Evolutionary conservation across 768 basidiomycete species (phyloP).

Genomic region (Rhizopogon rudus): DNA sequence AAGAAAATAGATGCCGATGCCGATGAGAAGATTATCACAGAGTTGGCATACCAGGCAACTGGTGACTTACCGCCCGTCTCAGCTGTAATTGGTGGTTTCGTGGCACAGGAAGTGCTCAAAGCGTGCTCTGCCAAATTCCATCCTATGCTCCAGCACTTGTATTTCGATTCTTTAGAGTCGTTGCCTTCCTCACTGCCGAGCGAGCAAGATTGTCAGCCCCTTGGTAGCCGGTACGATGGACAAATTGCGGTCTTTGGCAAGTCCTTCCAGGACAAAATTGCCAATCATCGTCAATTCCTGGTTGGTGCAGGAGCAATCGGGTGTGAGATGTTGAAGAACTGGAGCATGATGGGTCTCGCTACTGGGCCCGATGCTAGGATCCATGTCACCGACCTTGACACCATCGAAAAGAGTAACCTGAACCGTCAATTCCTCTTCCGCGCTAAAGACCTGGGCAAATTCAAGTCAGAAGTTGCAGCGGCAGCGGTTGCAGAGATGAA

Average conservation of each 20-base stretch:
- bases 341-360: slow-evolving; percentile 97
- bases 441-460: slow-evolving; percentile 91
- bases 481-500: slow-evolving; percentile 95
- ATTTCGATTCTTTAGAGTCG: slow-evolving; percentile 97
- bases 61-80: slow-evolving; percentile 88
- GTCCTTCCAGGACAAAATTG: slow-evolving; percentile 87
- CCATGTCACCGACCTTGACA: slow-evolving; percentile 95
- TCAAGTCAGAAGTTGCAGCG: slow-evolving; percentile 94
- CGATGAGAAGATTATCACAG: slow-evolving; percentile 77
- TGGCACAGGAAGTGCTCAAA: slow-evolving; percentile 97
- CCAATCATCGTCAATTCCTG: slow-evolving; percentile 88
- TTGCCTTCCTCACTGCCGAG: slow-evolving; percentile 71
- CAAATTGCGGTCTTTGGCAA: slow-evolving; percentile 97
- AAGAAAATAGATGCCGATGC: slow-evolving; percentile 73
- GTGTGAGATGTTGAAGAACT: slow-evolving; percentile 99
- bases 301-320: slow-evolving; percentile 99
- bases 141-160: slow-evolving; percentile 91
- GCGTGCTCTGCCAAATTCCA: slow-evolving; percentile 98
- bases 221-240: slow-evolving; percentile 82
- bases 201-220: slow-evolving; percentile 80
- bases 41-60: slow-evolving; percentile 86
- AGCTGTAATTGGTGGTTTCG: slow-evolving; percentile 95
- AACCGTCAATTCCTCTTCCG: slow-evolving; percentile 99
- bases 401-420: slow-evolving; percentile 98
- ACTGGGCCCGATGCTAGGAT: slow-evolving; percentile 75